These are phyloP conservation scores for Gnomoniopsis sp. DNA, from an alignment of 2,329 filamentous ascomycete species.

Conservation along the genomic window DNA sequence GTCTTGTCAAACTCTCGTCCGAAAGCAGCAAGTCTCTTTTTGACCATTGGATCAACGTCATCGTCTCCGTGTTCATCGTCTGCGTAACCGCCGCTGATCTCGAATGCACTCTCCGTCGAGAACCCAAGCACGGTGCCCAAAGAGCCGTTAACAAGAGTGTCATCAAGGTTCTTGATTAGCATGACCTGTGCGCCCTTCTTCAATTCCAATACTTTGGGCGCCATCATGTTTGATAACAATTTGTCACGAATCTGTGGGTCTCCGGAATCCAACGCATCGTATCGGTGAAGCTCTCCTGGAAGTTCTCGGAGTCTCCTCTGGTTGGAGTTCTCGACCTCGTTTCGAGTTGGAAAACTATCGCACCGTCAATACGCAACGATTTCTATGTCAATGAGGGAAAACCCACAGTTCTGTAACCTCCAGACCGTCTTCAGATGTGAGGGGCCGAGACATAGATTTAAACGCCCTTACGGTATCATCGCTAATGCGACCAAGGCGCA, in stretches of 20 bases:
- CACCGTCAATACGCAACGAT: slow-evolving; percentile 23
- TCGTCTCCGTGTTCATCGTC: slow-evolving; percentile 31
- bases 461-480: slow-evolving; percentile 76
- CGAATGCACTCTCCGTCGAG: slow-evolving; percentile 51
- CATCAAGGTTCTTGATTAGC: slow-evolving; percentile 99
- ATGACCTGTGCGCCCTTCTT: slow-evolving; percentile 96
- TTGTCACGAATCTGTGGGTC: slow-evolving; percentile 71
- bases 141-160: slow-evolving; percentile 89
- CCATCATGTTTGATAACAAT: slow-evolving; percentile 87
- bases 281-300: slow-evolving; percentile 64
- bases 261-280: slow-evolving; percentile 72
- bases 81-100: slow-evolving; percentile 32
- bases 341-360: slow-evolving; percentile 73
- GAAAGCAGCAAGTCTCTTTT: slow-evolving; percentile 55
- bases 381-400: not conserved
- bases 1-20: slow-evolving; percentile 37
- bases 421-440: slow-evolving; percentile 70
- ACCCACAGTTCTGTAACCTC: slow-evolving; percentile 79
- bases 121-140: slow-evolving; percentile 82
- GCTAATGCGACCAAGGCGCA: slow-evolving; percentile 82
- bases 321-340: slow-evolving; percentile 88
- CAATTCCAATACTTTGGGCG: slow-evolving; percentile 72
- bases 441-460: slow-evolving; percentile 65
- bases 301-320: slow-evolving; percentile 68
- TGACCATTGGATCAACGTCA: slow-evolving; percentile 37